Evolutionary conservation across 257 asterid species (phyloP).

Genomic region (Buddleja alternifolia): DNA sequence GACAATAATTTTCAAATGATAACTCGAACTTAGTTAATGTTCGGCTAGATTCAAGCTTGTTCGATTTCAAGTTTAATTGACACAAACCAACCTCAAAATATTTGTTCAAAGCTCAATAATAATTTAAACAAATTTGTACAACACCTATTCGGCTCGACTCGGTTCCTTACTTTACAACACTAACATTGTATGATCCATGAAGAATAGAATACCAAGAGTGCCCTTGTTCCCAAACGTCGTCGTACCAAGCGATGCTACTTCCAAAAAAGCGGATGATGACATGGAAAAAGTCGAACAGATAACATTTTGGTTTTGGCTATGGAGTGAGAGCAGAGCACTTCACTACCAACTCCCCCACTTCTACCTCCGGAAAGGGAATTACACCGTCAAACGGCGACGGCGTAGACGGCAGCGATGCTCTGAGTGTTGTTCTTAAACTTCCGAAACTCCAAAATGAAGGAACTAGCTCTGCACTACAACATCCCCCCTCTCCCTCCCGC

Average conservation of each 20-base stretch:
- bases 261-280: constrained; percentile 5
- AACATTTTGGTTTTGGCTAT: constrained; percentile 37
- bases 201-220: constrained; percentile 18
- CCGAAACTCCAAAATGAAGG: constrained; percentile 40
- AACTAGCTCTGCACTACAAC: constrained; percentile 39
- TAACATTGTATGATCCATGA: not conserved
- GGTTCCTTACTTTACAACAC: too few species aligned
- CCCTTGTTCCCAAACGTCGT: constrained; percentile 30
- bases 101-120: too few species aligned
- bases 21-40: too few species aligned
- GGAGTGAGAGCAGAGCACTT: constrained; percentile 22
- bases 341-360: not conserved
- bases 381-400: constrained; percentile 7
- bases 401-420: constrained; percentile 26
- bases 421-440: not conserved
- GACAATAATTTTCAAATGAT: too few species aligned
- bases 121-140: too few species aligned
- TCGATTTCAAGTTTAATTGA: too few species aligned
- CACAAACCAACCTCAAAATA: too few species aligned
- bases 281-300: constrained; percentile 26
- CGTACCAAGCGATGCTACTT: constrained; percentile 1
- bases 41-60: too few species aligned
- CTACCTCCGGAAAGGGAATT: not conserved
- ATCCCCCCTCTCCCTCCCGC: constrained; percentile 38
- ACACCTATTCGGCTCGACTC: too few species aligned